Evolutionary conservation across 2,329 filamentous ascomycete genomes (phyloP), one percentile per base, ranked within the genome.

Genomic region (Sphaerulina musiva): DNA sequence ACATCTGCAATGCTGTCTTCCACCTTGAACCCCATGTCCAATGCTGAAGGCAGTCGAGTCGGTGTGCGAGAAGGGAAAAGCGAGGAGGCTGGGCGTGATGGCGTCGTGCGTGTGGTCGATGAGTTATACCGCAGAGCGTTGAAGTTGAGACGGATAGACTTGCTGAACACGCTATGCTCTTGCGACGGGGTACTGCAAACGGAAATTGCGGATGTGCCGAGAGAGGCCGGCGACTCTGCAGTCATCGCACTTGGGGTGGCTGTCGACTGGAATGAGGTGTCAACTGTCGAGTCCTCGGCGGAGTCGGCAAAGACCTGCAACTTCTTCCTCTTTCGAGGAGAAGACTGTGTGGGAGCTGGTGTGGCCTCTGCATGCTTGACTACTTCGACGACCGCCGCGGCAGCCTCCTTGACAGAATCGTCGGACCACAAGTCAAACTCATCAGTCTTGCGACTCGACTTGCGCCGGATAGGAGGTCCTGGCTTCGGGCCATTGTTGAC

Each of bases 401-500:
- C 68, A 6, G 71, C 74, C 20, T 75, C 72, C 20, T 72, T 71
- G 6, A 74, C 64, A 4, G 74, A 76, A 50, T 77, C 75, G 57
- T 78, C 76, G 3, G 75, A 77, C 64, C 69, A 76, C 1, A 77
- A 62, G 20, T 76, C 70, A 54, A 78, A 74, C 11, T 75, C 71
- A 1, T 70, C 66, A 11, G 64, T 63, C 14, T 68, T 66, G 32
- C 59, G 68, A 14, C 59, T 64, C 9, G 70, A 71, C 32, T 61
- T 60, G 40, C 65, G 67, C 23, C 72, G 69, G 45, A 71, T 49
- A 4, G 73, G 73, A 17, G 74, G 73, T 55, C 72, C 76, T 17
- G 69, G 64, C 47, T 74, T 69, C 12, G 68, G 58, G 8, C 63
- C 43, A 2, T 66, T 50, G 45, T 62, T 65, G 23, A 59, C 62